A percentile compares a stretch with the other conserved stretches of the same genome.
Evolutionary conservation across 2,329 filamentous ascomycete species (phyloP).

Genomic region (Pseudopithomyces maydicus): DNA sequence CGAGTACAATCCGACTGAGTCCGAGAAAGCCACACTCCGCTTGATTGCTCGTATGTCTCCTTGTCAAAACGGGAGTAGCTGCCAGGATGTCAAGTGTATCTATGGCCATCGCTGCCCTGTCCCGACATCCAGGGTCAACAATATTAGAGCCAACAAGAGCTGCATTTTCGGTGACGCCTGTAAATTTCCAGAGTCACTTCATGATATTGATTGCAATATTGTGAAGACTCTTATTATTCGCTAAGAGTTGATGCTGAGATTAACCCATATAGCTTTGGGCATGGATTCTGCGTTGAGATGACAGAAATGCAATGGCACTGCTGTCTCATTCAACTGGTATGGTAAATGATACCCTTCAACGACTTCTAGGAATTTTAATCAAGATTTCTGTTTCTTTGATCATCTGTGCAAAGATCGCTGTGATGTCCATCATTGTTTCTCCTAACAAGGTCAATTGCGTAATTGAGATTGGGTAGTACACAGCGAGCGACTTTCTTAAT

Average conservation of each 20-base stretch:
- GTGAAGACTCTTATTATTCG: slow-evolving; percentile 56
- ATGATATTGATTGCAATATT: slow-evolving; percentile 62
- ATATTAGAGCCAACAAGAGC: slow-evolving; percentile 55
- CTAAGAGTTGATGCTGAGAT: slow-evolving; percentile 7
- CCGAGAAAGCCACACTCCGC: slow-evolving; percentile 59
- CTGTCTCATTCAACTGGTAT: not conserved
- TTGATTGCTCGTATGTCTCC: slow-evolving; percentile 68
- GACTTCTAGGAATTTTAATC: no score
- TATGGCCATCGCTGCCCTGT: slow-evolving; percentile 68
- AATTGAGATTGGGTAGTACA: no score
- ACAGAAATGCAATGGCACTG: not conserved
- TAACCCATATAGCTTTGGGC: not conserved
- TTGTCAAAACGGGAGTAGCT: slow-evolving; percentile 62
- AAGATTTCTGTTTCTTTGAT: no score
- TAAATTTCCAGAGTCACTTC: slow-evolving; percentile 62
- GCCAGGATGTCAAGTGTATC: slow-evolving; percentile 65
- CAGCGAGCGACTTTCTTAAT: no score
- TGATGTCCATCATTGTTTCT: no score
- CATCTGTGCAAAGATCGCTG: no score
- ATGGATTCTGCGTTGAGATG: not conserved
- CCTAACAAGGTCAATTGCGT: no score
- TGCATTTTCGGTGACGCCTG: slow-evolving; percentile 65
- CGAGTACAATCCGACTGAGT: slow-evolving; percentile 57
- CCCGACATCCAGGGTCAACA: slow-evolving; percentile 43
- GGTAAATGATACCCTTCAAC: not conserved